These are phyloP conservation scores for Leccinum griseonigrum DNA, from an alignment of 1,284 basidiomycete genomes.

Conservation along the genomic window DNA sequence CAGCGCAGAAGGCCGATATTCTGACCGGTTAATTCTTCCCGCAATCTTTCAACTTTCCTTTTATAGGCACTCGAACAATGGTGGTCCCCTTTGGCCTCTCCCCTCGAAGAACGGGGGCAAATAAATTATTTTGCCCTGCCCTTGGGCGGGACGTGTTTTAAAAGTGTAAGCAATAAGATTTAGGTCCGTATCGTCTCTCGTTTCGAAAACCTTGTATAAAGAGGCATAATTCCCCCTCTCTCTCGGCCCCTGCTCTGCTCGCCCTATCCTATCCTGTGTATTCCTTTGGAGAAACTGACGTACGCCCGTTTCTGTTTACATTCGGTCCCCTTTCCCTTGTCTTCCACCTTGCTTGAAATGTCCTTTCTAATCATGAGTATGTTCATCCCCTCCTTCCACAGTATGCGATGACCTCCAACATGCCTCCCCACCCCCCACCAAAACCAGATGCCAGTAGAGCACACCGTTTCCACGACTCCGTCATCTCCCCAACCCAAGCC, in stretches of 20 bases:
- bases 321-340: conserved; percentile 21
- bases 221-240: conserved; percentile 14
- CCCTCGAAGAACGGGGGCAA: conserved; percentile 8
- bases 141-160: conserved; percentile 28
- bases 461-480: conserved; percentile 32
- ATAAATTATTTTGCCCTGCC: conserved; percentile 3
- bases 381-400: conserved; percentile 22
- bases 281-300: conserved; percentile 31
- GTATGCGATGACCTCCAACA: conserved; percentile 45
- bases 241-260: conserved; percentile 29
- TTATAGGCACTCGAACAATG: conserved; percentile 32
- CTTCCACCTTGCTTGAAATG: not conserved
- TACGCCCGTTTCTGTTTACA: conserved; percentile 32
- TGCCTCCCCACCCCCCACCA: conserved; percentile 30
- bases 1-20: conserved; percentile 33
- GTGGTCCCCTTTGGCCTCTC: conserved; percentile 10
- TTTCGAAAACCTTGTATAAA: conserved; percentile 35
- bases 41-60: conserved; percentile 32
- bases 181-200: not conserved
- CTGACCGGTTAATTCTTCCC: conserved; percentile 27
- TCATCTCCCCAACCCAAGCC: conserved; percentile 51
- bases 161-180: conserved; percentile 32
- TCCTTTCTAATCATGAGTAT: conserved; percentile 32
- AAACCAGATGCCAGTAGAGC: conserved; percentile 37
- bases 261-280: not conserved